phyloP scores from a whole-genome alignment of 306 rosid genomes.

The Trifolium fragiferum region DNA sequence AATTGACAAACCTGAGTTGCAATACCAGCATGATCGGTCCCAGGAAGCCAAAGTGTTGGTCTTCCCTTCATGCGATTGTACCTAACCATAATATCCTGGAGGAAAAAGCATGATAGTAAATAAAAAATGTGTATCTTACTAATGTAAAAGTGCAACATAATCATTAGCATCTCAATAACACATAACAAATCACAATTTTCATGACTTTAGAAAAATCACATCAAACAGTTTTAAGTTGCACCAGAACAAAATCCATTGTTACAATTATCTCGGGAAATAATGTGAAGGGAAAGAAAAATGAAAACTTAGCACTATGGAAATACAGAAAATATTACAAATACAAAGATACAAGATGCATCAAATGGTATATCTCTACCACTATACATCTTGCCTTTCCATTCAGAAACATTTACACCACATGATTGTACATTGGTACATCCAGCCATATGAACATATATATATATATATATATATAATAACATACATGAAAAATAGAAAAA shows the following conservation, averaged over 20 bases:
- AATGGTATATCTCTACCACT: slow-evolving; percentile 29
- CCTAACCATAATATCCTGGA: slow-evolving; percentile 95
- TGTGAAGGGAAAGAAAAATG: background rate
- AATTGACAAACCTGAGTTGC: slow-evolving; percentile 85
- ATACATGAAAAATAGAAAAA: slow-evolving; percentile 11
- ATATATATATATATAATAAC: slow-evolving; percentile 12
- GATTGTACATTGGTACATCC: slow-evolving; percentile 10
- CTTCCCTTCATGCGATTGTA: slow-evolving; percentile 96
- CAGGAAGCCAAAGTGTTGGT: slow-evolving; percentile 97
- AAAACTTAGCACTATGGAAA: slow-evolving; percentile 11
- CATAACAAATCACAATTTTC: background rate
- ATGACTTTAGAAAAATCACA: background rate
- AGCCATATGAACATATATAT: slow-evolving; percentile 8
- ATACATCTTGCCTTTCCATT: slow-evolving; percentile 18
- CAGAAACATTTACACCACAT: slow-evolving; percentile 13
- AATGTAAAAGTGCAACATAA: slow-evolving; percentile 13
- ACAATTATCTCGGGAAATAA: background rate
- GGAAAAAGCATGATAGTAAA: slow-evolving; percentile 37
- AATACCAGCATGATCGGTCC: slow-evolving; percentile 99
- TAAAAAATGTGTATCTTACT: background rate
- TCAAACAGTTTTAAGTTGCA: slow-evolving; percentile 3
- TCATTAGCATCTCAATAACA: slow-evolving; percentile 11
- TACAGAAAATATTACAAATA: slow-evolving; percentile 28
- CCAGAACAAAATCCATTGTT: slow-evolving; percentile 15
- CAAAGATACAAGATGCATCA: slow-evolving; percentile 20